These are phyloP conservation scores for Fusarium sp. DNA, from an alignment of 2,329 filamentous ascomycete genomes.

Conservation along the genomic window DNA sequence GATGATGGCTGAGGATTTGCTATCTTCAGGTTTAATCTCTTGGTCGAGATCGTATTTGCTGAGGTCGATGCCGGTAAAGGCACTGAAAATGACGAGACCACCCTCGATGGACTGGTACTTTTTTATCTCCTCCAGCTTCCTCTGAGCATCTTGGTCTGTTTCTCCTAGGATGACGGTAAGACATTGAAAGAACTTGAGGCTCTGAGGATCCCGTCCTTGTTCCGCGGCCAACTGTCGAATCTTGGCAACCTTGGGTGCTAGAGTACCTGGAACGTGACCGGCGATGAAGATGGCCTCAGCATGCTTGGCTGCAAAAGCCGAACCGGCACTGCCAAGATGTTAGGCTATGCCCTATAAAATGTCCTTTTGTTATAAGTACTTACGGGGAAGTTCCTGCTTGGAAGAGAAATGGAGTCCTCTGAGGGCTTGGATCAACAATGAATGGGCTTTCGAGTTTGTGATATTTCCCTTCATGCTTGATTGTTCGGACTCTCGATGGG, in stretches of 20 bases:
- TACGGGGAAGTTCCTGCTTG: constrained; percentile 68
- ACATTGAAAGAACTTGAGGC: constrained; percentile 13
- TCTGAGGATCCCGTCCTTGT: constrained; percentile 1
- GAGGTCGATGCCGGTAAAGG: constrained; percentile 23
- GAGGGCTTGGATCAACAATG: constrained; percentile 50
- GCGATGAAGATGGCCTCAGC: constrained; percentile 71
- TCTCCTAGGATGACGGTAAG: background rate
- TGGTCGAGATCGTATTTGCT: constrained; percentile 3
- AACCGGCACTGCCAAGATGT: constrained; percentile 57
- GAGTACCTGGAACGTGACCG: constrained; percentile 50
- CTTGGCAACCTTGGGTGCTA: constrained; percentile 1
- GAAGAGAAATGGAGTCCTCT: constrained; percentile 69
- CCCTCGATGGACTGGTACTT: constrained; percentile 4
- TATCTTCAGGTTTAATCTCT: constrained; percentile 16
- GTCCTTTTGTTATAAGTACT: too few relatives aligned
- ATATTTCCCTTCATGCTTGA: constrained; percentile 68
- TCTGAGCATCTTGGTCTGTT: constrained; percentile 8
- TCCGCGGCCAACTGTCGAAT: constrained; percentile 1
- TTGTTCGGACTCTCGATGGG: constrained; percentile 62
- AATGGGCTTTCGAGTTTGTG: constrained; percentile 44
- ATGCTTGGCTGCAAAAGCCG: constrained; percentile 66
- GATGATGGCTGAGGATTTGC: constrained; percentile 8
- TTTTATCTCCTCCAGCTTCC: background rate
- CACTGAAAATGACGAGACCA: constrained; percentile 14
- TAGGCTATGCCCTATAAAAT: too few relatives aligned